Base-by-base conservation (phyloP, 148 eudicot species). In the Heliosperma pusillum region DNA sequence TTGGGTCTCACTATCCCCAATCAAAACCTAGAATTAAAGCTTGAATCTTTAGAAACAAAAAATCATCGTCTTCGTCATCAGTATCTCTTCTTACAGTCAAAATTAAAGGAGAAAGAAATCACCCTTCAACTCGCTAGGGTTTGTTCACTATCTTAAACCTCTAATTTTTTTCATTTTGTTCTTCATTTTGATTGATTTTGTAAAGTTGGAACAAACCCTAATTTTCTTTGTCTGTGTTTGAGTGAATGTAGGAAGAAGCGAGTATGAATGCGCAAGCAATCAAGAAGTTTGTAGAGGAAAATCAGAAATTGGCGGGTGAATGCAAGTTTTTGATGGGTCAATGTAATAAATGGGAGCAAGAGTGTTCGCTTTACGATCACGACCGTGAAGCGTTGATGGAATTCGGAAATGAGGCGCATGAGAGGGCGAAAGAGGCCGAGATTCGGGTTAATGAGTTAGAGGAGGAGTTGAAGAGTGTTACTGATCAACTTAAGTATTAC, bases 351-450 rank as follows among this genome's bases (percentile, higher is more conserved):
- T 90, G 81, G 94, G 93, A 95, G 91, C 82, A 80, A 12, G 99
- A 95, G 86, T 90, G 96, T 68, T 72, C 86, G 4, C 83, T 95
- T 29, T 95, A 95, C 30, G 97, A 92, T 74, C 88, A 75, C 3
- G 99, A 95, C 71, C 85, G 97, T 0, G 97, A 92, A 74, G 97
- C 88, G 7, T 80, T 95, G 78, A 92, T 92, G 99, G 99, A 92
- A 76, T 95, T 92, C 20, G 97, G 92, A 5, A 88, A 95, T 64
- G 99, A 95, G 82, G 94, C 91, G 0, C 97, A 95, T 81, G 90
- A 88, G 77, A 84, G 91, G 30, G 97, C 99, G 0, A 90, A 87
- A 81, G 87, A 88, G 70, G 93, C 93, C 3, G 97, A 92, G 79
- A 27, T 45, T 61, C 82, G 86, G 74, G 87, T 84, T 67, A 57